These are phyloP conservation scores for Eutrema japonicum DNA, from an alignment of 345 rosid species.

Conservation along the genomic window DNA sequence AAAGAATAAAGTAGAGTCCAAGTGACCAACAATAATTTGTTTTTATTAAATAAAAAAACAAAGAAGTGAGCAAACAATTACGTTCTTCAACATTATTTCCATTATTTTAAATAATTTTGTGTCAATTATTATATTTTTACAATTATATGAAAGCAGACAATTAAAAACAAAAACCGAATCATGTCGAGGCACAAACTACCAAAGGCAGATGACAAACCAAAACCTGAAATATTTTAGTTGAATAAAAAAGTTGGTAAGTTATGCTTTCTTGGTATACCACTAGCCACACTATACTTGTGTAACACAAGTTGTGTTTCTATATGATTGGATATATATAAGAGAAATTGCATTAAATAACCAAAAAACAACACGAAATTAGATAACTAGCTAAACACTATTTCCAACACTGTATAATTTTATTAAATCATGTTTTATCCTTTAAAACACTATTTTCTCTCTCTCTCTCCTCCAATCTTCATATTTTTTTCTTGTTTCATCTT, in stretches of 20 bases:
- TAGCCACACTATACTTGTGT: neutral
- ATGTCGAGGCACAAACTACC: conserved; percentile 32
- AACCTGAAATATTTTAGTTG: conserved; percentile 6
- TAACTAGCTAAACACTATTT: no score
- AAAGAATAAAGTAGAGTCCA: conserved; percentile 41
- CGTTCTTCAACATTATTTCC: neutral
- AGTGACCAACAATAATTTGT: conserved; percentile 21
- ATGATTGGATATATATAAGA: conserved; percentile 15
- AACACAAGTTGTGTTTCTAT: conserved; percentile 17
- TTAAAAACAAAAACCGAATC: conserved; percentile 15
- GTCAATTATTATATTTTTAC: neutral
- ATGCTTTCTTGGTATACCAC: conserved; percentile 18
- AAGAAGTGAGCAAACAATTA: neutral
- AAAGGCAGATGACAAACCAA: conserved; percentile 36
- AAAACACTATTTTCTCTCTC: no score
- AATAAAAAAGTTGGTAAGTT: conserved; percentile 24
- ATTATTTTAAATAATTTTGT: neutral
- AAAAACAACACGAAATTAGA: no score
- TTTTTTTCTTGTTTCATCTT: no score
- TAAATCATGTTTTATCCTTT: no score
- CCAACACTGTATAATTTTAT: no score
- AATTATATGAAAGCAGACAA: neutral
- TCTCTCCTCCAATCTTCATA: no score
- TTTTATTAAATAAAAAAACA: neutral
- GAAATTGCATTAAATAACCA: no score